phyloP scores from a whole-genome alignment of 305 asterid genomes.

The Fraxinus nigra region DNA sequence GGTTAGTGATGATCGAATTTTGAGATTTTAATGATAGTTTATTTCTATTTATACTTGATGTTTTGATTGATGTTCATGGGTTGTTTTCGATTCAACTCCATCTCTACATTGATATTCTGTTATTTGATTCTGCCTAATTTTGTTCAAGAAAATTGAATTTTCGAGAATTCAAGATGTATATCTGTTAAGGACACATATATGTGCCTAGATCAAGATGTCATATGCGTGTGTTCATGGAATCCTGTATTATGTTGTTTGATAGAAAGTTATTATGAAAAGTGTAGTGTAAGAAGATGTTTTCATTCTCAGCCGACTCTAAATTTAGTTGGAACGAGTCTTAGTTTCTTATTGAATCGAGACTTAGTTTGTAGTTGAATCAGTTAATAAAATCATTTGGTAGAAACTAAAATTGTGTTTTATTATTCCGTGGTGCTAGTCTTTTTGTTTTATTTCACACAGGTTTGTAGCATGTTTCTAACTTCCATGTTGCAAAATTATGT shows the following conservation, averaged over 20 bases:
- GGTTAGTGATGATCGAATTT: neutral
- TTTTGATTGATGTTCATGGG: neutral
- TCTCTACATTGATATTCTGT: neutral
- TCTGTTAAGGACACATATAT: neutral
- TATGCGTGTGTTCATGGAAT: neutral
- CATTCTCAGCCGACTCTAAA: neutral
- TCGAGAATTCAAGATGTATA: neutral
- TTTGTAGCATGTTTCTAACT: neutral
- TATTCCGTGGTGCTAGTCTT: neutral
- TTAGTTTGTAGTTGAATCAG: neutral
- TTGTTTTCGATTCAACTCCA: neutral
- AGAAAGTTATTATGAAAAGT: neutral
- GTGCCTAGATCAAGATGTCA: neutral
- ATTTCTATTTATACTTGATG: neutral
- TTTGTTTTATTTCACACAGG: neutral
- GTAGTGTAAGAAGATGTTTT: neutral
- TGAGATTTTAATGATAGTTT: neutral
- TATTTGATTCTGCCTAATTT: neutral
- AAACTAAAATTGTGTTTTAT: neutral
- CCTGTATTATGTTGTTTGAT: neutral
- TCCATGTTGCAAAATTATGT: neutral
- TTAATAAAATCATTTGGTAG: neutral
- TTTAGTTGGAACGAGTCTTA: neutral
- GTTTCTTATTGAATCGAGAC: neutral
- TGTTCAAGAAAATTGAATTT: neutral